These are phyloP conservation scores for Stachybotrys elegans DNA, from an alignment of 2,329 filamentous ascomycete genomes.

Conservation along the genomic window DNA sequence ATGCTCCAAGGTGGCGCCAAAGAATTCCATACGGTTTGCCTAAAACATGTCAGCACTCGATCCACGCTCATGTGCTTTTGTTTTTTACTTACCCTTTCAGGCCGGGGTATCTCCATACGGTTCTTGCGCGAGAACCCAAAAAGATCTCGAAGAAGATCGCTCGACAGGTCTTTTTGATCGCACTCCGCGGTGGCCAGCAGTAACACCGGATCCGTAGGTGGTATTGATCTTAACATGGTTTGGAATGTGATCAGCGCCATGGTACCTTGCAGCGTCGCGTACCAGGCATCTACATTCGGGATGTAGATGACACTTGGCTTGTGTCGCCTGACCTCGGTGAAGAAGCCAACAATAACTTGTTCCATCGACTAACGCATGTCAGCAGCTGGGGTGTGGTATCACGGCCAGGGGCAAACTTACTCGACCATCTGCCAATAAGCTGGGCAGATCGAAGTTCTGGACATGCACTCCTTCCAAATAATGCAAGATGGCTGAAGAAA, in stretches of 20 bases:
- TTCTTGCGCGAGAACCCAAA: constrained; percentile 86
- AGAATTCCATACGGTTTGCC: constrained; percentile 71
- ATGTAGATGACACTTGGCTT: constrained; percentile 96
- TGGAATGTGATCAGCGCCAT: constrained; percentile 76
- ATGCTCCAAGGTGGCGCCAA: constrained; percentile 67
- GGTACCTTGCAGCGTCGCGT: constrained; percentile 54
- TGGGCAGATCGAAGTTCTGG: constrained; percentile 88
- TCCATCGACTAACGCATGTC: constrained; percentile 57
- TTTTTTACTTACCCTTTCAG: constrained; percentile 49
- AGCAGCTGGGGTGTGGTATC: constrained; percentile 12
- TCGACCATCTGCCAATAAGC: constrained; percentile 76
- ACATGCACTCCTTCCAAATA: constrained; percentile 92
- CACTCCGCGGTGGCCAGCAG: constrained; percentile 80
- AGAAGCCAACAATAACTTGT: constrained; percentile 83
- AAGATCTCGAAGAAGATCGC: constrained; percentile 64
- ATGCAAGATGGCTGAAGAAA: constrained; percentile 79
- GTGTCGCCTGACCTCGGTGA: constrained; percentile 87
- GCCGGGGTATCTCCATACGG: constrained; percentile 63
- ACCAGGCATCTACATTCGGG: constrained; percentile 86
- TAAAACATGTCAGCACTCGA: constrained; percentile 16
- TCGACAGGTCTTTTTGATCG: constrained; percentile 55
- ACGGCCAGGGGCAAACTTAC: constrained; percentile 38
- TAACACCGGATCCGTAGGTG: constrained; percentile 86
- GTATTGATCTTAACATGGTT: constrained; percentile 73
- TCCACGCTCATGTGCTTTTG: neutral